Conservation (phyloP, 495 filamentous ascomycete genomes). For the Penicillium alfredii region DNA sequence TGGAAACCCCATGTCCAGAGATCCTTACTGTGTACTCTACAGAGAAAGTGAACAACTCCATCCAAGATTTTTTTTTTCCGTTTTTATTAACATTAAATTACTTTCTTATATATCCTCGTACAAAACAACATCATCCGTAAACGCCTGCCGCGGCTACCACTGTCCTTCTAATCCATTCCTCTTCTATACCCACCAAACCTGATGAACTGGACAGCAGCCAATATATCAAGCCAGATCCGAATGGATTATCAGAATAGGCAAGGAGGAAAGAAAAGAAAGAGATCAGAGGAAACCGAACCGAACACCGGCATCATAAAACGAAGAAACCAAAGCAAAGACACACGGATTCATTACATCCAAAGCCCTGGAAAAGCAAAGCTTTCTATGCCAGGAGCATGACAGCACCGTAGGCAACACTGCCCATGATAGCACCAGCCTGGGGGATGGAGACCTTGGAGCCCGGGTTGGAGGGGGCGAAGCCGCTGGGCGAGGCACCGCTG, state of each 20-base stretch:
- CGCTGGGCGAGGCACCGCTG: slow-evolving; percentile 17
- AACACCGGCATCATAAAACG: slow-evolving; percentile 9
- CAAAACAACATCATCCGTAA: neutral
- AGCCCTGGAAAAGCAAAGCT: slow-evolving; percentile 2
- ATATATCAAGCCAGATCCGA: neutral
- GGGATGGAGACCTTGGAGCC: slow-evolving; percentile 28
- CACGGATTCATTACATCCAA: slow-evolving; percentile 8
- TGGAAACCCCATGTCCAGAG: too few relatives aligned
- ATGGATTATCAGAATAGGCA: neutral
- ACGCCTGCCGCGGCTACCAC: neutral
- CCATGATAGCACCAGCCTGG: slow-evolving; percentile 23
- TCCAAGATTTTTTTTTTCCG: neutral
- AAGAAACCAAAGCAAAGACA: neutral
- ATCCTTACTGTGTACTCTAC: neutral
- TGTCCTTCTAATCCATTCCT: neutral
- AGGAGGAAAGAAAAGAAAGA: neutral
- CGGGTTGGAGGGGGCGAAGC: slow-evolving; percentile 23
- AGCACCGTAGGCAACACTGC: slow-evolving; percentile 24
- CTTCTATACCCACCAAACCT: too few relatives aligned
- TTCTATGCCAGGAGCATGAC: slow-evolving; percentile 24
- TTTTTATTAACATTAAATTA: neutral
- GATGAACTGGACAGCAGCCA: slow-evolving; percentile 23
- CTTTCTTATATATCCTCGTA: too few relatives aligned
- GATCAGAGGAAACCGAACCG: slow-evolving; percentile 1
- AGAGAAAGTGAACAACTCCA: neutral